These are phyloP conservation scores for Parasitella parasitica DNA, from an alignment of 371 early-diverging fungal genomes.

Conservation along the genomic window DNA sequence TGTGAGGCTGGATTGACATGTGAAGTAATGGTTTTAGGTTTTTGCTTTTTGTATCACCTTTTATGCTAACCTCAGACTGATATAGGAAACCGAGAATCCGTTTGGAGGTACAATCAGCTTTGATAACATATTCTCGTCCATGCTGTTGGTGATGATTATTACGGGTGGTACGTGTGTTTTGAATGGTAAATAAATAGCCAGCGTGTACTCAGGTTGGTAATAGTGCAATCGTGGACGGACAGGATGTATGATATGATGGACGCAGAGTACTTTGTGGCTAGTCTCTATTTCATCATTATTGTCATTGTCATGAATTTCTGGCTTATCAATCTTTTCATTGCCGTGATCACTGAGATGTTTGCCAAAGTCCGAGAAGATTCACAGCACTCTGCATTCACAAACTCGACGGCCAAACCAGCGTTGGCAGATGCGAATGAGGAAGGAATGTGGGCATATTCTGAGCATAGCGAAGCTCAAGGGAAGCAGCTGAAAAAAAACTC, in stretches of 20 bases:
- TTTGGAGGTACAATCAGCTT: conserved; percentile 56
- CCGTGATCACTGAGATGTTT: conserved; percentile 74
- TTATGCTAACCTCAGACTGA: not conserved
- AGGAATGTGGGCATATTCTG: conserved; percentile 48
- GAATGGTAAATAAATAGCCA: not conserved
- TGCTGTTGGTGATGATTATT: conserved; percentile 59
- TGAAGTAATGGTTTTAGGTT: conserved; percentile 30
- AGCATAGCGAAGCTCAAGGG: not conserved
- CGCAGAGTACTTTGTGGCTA: conserved; percentile 57
- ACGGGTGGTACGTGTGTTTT: conserved; percentile 38
- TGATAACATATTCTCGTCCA: conserved; percentile 60
- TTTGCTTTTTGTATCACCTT: not conserved
- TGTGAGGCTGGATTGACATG: conserved; percentile 57
- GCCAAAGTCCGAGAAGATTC: conserved; percentile 70
- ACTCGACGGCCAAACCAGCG: conserved; percentile 40
- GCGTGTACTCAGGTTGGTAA: not conserved
- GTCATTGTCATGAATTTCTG: conserved; percentile 71
- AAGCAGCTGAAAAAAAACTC: conserved; percentile 16
- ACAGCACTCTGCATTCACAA: conserved; percentile 64
- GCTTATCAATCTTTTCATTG: conserved; percentile 71
- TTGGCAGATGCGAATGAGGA: conserved; percentile 46
- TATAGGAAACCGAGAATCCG: conserved; percentile 51
- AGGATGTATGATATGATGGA: conserved; percentile 72
- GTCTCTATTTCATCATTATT: conserved; percentile 61
- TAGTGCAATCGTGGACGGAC: conserved; percentile 72